These are phyloP conservation scores for Coemansia sp. DNA, from an alignment of 192 early-diverging fungal genomes.

Conservation along the genomic window DNA sequence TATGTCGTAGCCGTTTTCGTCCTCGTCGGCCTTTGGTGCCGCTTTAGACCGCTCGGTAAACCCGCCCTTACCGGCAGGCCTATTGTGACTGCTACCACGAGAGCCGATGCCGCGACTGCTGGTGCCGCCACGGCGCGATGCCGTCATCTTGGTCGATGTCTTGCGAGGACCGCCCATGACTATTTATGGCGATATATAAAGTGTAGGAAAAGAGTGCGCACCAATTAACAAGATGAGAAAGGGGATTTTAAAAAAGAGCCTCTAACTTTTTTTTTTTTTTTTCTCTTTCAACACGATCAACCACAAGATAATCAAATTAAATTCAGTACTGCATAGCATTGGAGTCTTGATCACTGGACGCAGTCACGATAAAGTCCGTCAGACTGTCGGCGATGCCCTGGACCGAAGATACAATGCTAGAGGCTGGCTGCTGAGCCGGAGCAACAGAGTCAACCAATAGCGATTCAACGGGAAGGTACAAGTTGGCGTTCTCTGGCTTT, in stretches of 20 bases:
- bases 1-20: slow-evolving; percentile 14
- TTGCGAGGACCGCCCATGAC: slow-evolving; percentile 24
- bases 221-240: neutral
- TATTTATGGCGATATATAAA: neutral
- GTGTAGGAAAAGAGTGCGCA: neutral
- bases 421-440: neutral
- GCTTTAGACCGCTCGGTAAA: neutral
- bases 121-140: slow-evolving; percentile 8
- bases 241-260: neutral
- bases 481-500: slow-evolving; percentile 38
- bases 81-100: neutral
- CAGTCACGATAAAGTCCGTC: slow-evolving; percentile 35
- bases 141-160: slow-evolving; percentile 11
- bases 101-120: neutral
- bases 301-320: neutral
- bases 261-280: neutral
- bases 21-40: neutral
- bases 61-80: neutral
- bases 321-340: slow-evolving; percentile 8
- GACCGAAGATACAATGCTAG: slow-evolving; percentile 11
- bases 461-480: slow-evolving; percentile 39
- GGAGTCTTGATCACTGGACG: neutral
- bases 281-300: neutral
- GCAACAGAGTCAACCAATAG: slow-evolving; percentile 33
- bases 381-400: slow-evolving; percentile 13